phyloP scores from a whole-genome alignment of 2,329 filamentous ascomycete genomes.

The Penicillium sp. region DNA sequence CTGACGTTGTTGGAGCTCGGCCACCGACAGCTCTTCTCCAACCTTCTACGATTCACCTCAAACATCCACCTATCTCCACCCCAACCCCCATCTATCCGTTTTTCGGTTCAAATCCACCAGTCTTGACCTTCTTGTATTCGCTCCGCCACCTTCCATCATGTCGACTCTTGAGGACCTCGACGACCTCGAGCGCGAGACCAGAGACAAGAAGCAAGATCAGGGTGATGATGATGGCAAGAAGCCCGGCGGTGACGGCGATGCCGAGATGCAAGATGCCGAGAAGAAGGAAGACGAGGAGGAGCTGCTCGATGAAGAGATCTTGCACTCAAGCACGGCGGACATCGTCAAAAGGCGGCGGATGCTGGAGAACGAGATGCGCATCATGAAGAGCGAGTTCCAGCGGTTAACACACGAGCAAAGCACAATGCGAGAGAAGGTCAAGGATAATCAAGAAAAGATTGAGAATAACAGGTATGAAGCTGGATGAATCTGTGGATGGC shows the following conservation, averaged over 20 bases:
- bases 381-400: conserved; percentile 98
- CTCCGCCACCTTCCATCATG: conserved; percentile 54
- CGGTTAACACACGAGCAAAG: conserved; percentile 93
- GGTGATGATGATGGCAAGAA: conserved; percentile 60
- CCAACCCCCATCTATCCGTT: conserved; percentile 8
- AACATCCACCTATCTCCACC: conserved; percentile 14
- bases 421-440: conserved; percentile 97
- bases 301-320: conserved; percentile 88
- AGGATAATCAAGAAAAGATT: conserved; percentile 98
- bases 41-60: conserved; percentile 22
- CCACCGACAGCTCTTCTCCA: conserved; percentile 26
- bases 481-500: not conserved
- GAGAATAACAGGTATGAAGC: conserved; percentile 84
- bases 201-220: conserved; percentile 69
- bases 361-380: conserved; percentile 94
- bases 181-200: conserved; percentile 78
- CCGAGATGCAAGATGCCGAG: conserved; percentile 87
- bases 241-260: conserved; percentile 67
- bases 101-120: conserved; percentile 2
- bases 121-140: conserved; percentile 12
- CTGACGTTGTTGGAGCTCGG: conserved; percentile 43
- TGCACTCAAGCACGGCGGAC: conserved; percentile 90
- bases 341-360: conserved; percentile 88
- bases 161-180: conserved; percentile 91
- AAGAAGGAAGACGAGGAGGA: conserved; percentile 71